Base-by-base conservation (phyloP, 1,284 basidiomycete species). In the Xanthoconium separans region DNA sequence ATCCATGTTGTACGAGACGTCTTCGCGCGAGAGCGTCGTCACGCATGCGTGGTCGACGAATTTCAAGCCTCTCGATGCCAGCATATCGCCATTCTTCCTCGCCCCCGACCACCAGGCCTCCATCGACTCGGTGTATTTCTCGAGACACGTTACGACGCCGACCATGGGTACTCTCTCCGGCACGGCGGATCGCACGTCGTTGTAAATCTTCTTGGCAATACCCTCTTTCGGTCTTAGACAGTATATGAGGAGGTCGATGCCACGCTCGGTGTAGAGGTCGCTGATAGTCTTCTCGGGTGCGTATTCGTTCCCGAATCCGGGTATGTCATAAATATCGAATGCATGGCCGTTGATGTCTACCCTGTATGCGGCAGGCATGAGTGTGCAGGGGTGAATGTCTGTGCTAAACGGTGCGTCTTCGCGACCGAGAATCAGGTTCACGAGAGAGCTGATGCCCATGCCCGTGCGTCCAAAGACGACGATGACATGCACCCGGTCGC, bases 331-430 rank as follows among this genome's bases (percentile, higher is more conserved):
- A 40, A 66, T 68, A 51, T 66, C 65, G 41, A 66, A 66, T 2
- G 67, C 57, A 33, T 69, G 65, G 15, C 60, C 65, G 49, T 66
- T 66, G 58, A 66, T 57, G 39, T 69, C 65, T 22, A 68, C 58
- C 27, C 67, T 61, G 45, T 66, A 66, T 44, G 61, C 52, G 49
- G 62, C 55, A 0, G 65, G 65, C 18, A 13, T 12, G 7, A 65
- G 0, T 8, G 65, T 69, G 42, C 65, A 66, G 5, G 67, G 67
- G 31, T 66, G 67, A 34, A 66, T 66, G 58, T 66, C 65, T 27
- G 65, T 70, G 50, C 66, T 69, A 49, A 58, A 69, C 6, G 67
- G 65, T 54, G 65, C 65, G 56, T 70, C 67, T 58, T 67, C 67
- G 41, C 69, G 65, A 18, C 62, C 67, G 46, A 69, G 55, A 47